Conservation (phyloP, 2,329 filamentous ascomycete species). For the Iodosphaeria phyllophila region DNA sequence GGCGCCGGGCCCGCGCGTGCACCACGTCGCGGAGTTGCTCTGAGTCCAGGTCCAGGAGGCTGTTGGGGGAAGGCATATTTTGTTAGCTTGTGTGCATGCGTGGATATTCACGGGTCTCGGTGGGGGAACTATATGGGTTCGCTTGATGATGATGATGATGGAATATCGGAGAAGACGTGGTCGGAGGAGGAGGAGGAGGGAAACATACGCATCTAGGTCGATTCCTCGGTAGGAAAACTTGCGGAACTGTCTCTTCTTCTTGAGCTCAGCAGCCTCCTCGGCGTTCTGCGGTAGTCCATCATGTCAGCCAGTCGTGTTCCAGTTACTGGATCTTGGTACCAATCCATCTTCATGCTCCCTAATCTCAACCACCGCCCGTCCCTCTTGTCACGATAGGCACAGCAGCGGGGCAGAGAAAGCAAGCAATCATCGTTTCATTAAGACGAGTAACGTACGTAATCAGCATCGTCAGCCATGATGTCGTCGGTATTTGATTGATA, state of each 20-base stretch:
- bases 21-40: slow-evolving; percentile 99
- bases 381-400: too few species aligned
- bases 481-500: slow-evolving; percentile 26
- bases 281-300: slow-evolving; percentile 47
- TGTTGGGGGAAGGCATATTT: slow-evolving; percentile 18
- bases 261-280: slow-evolving; percentile 97
- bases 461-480: slow-evolving; percentile 61
- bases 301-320: too few species aligned
- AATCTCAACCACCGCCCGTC: too few species aligned
- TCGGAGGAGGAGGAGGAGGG: slow-evolving; percentile 10
- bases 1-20: slow-evolving; percentile 92
- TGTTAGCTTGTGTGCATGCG: background rate
- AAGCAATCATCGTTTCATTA: too few species aligned
- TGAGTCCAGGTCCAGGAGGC: slow-evolving; percentile 95
- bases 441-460: slow-evolving; percentile 87
- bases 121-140: background rate
- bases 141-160: background rate
- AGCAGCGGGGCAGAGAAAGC: slow-evolving; percentile 6
- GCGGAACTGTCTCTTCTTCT: slow-evolving; percentile 98
- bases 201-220: slow-evolving; percentile 93
- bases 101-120: too few species aligned
- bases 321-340: too few species aligned
- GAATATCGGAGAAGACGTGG: slow-evolving; percentile 1
- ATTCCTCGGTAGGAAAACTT: slow-evolving; percentile 99
- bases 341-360: too few species aligned